Evolutionary conservation across 2,329 filamentous ascomycete species (phyloP).

Genomic region (Penicillium sp.): DNA sequence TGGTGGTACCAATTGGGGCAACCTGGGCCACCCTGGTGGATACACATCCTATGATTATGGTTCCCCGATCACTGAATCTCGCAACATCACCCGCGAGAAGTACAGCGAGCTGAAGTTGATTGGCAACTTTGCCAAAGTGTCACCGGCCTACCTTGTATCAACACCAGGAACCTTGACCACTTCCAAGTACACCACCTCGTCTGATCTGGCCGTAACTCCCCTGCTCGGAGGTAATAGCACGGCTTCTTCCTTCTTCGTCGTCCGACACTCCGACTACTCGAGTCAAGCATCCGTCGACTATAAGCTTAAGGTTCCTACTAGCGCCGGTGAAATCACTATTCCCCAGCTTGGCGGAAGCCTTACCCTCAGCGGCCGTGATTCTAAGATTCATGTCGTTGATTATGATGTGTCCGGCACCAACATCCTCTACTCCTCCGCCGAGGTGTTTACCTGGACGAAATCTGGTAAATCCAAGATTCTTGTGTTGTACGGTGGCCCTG

Average conservation of each 20-base stretch:
- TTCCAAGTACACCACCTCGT: slow-evolving; percentile 52
- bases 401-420: slow-evolving; percentile 43
- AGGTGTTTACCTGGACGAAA: slow-evolving; percentile 56
- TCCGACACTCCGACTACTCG: slow-evolving; percentile 67
- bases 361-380: slow-evolving; percentile 44
- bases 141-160: slow-evolving; percentile 66
- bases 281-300: slow-evolving; percentile 59
- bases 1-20: slow-evolving; percentile 84
- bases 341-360: slow-evolving; percentile 44
- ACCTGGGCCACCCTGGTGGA: slow-evolving; percentile 67
- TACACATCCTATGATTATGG: slow-evolving; percentile 65
- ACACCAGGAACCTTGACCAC: slow-evolving; percentile 49
- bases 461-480: slow-evolving; percentile 56
- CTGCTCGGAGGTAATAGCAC: slow-evolving; percentile 54
- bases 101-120: slow-evolving; percentile 77
- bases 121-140: slow-evolving; percentile 72
- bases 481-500: slow-evolving; percentile 42
- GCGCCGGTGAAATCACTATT: slow-evolving; percentile 40
- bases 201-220: slow-evolving; percentile 61
- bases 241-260: slow-evolving; percentile 57
- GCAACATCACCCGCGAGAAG: slow-evolving; percentile 69
- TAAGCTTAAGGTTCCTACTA: slow-evolving; percentile 57
- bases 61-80: slow-evolving; percentile 66
- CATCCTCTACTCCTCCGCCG: slow-evolving; percentile 46
- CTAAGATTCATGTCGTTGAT: slow-evolving; percentile 46